Evolutionary conservation across 192 early-diverging fungal genomes (phyloP).

Genomic region (Coemansia sp.): DNA sequence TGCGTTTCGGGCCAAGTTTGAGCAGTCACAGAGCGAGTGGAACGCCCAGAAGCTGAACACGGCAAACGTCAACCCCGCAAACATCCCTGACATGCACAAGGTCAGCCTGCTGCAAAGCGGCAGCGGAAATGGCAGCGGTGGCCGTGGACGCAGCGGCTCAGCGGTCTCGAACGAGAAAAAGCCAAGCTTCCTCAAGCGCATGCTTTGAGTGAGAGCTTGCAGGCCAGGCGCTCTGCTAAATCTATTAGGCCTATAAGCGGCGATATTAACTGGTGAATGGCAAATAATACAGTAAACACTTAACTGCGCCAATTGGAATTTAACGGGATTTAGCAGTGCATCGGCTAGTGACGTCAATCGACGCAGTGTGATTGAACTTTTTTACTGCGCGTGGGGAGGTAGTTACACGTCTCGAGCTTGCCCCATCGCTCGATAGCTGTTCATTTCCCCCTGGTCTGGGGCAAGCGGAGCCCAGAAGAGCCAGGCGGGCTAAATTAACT

Average conservation of each 20-base stretch:
- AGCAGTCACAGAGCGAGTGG: conserved; percentile 47
- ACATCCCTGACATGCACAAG: conserved; percentile 42
- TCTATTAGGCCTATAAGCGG: not conserved
- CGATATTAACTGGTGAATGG: not conserved
- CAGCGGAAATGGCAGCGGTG: conserved; percentile 1
- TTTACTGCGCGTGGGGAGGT: not conserved
- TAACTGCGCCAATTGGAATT: too few relatives aligned
- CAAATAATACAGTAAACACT: too few relatives aligned
- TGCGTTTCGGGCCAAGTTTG: conserved; percentile 46
- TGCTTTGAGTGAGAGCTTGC: too few relatives aligned
- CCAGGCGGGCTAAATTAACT: too few relatives aligned
- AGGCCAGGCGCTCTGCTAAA: too few relatives aligned
- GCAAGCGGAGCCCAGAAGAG: too few relatives aligned
- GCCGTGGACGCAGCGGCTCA: conserved; percentile 32
- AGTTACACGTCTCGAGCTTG: too few relatives aligned
- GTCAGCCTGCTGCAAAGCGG: conserved; percentile 15
- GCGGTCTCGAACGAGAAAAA: conserved; percentile 16
- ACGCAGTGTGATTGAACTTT: not conserved
- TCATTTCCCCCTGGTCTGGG: too few relatives aligned
- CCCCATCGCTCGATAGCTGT: not conserved
- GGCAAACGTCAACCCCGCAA: conserved; percentile 15
- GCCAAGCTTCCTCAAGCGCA: conserved; percentile 28
- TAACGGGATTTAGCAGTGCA: too few relatives aligned
- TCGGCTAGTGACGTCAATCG: too few relatives aligned
- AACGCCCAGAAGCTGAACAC: conserved; percentile 17